Evolutionary conservation across 2,329 filamentous ascomycete genomes (phyloP).

Genomic region (Beauveria bassiana): DNA sequence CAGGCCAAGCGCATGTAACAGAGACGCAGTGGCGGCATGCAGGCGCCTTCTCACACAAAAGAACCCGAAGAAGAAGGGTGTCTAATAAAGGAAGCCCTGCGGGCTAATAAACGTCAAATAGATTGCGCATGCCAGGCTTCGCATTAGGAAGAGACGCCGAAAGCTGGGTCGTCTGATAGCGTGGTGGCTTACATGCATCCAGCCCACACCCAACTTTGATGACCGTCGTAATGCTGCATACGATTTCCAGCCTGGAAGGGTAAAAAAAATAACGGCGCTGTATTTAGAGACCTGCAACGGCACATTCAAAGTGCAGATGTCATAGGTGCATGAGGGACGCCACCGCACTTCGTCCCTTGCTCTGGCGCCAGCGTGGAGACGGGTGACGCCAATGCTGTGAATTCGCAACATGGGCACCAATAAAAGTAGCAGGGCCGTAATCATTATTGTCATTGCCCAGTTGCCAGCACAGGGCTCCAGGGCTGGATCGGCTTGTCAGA

Average conservation of each 20-base stretch:
- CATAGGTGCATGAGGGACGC: constrained; percentile 5
- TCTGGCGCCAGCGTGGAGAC: background rate
- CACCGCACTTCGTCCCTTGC: background rate
- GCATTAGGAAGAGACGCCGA: background rate
- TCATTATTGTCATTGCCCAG: background rate
- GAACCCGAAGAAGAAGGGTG: background rate
- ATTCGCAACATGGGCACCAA: background rate
- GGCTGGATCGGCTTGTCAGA: background rate
- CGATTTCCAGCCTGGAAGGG: background rate
- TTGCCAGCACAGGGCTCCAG: too few species aligned
- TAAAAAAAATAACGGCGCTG: background rate
- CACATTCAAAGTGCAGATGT: background rate
- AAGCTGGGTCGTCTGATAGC: constrained; percentile 3
- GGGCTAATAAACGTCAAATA: background rate
- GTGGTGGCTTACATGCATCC: background rate
- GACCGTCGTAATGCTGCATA: background rate
- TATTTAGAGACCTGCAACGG: background rate
- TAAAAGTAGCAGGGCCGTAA: background rate
- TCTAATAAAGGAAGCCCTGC: background rate
- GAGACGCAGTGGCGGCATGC: background rate
- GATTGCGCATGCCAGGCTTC: background rate
- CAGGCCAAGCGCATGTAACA: background rate
- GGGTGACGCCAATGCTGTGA: background rate
- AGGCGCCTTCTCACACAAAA: background rate
- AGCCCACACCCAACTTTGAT: background rate